phyloP scores from a whole-genome alignment of 108 stramenopile species.

The Cyclotella baltica region DNA sequence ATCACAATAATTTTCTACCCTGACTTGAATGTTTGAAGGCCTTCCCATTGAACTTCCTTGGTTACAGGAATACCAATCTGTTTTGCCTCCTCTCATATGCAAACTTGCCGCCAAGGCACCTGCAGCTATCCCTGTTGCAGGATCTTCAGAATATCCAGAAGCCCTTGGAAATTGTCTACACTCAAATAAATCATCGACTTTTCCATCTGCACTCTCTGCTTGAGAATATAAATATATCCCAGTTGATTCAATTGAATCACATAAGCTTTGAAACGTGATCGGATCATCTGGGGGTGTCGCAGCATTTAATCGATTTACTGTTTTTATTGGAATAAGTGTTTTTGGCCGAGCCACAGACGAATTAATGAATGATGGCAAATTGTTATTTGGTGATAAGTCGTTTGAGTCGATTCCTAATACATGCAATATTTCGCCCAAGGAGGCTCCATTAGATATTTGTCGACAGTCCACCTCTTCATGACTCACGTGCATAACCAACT shows the following conservation, averaged over 20 bases:
- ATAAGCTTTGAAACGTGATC: conserved; percentile 50
- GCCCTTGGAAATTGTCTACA: conserved; percentile 69
- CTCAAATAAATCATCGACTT: conserved; percentile 38
- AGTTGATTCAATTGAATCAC: conserved; percentile 67
- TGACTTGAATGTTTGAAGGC: conserved; percentile 53
- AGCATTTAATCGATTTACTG: conserved; percentile 52
- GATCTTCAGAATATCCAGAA: conserved; percentile 79
- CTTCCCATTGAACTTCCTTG: conserved; percentile 75
- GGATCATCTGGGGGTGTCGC: conserved; percentile 53
- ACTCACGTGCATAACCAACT: conserved; percentile 30
- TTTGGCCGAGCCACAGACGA: conserved; percentile 70
- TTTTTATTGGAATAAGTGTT: conserved; percentile 67
- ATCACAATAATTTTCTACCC: conserved; percentile 22
- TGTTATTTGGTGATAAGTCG: conserved; percentile 8
- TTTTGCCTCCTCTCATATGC: conserved; percentile 13
- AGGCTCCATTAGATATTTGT: not conserved
- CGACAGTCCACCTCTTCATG: conserved; percentile 36
- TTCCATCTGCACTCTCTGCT: conserved; percentile 3
- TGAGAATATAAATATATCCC: conserved; percentile 68
- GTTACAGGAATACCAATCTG: conserved; percentile 53
- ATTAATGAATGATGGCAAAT: conserved; percentile 57
- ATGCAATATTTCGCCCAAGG: conserved; percentile 21
- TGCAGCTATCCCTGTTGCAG: conserved; percentile 82
- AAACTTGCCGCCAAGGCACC: conserved; percentile 75
- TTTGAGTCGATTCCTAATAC: conserved; percentile 23